phyloP scores from a whole-genome alignment of 768 basidiomycete species.

The Pisolithus albus region DNA sequence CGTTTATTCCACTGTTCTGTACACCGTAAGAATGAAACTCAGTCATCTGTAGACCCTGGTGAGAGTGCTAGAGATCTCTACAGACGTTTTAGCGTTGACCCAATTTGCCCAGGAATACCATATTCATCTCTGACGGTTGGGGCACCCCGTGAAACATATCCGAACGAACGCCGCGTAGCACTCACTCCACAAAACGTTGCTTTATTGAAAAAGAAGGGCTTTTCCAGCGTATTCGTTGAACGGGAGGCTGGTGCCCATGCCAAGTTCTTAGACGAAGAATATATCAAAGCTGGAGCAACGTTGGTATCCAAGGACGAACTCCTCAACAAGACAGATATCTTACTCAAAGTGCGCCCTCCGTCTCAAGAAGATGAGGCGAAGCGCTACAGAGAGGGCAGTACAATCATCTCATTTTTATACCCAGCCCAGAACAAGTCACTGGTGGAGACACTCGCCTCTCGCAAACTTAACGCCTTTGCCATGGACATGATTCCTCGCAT shows the following conservation, averaged over 20 bases:
- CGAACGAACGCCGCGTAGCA: conserved; percentile 73
- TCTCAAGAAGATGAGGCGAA: conserved; percentile 54
- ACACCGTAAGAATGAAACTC: conserved; percentile 20
- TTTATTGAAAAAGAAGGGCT: conserved; percentile 77
- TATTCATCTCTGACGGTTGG: conserved; percentile 73
- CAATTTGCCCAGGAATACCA: conserved; percentile 38
- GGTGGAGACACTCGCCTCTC: conserved; percentile 61
- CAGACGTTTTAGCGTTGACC: neutral
- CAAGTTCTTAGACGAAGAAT: conserved; percentile 78
- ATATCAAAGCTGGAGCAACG: conserved; percentile 70
- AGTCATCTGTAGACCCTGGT: conserved; percentile 22
- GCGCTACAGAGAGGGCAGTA: conserved; percentile 63
- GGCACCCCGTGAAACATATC: conserved; percentile 69
- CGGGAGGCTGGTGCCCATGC: conserved; percentile 62
- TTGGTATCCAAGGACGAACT: conserved; percentile 68
- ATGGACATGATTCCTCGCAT: conserved; percentile 94
- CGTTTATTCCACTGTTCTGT: conserved; percentile 27
- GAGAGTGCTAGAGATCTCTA: conserved; percentile 1
- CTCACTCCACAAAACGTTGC: conserved; percentile 75
- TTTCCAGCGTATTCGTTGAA: conserved; percentile 66
- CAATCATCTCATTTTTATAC: conserved; percentile 78
- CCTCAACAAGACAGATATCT: conserved; percentile 63
- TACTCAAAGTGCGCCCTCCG: conserved; percentile 83
- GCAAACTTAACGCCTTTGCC: conserved; percentile 68
- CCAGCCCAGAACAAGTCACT: conserved; percentile 74